Conservation (phyloP, 129 eudicot genomes). For the Calendula officinalis region DNA sequence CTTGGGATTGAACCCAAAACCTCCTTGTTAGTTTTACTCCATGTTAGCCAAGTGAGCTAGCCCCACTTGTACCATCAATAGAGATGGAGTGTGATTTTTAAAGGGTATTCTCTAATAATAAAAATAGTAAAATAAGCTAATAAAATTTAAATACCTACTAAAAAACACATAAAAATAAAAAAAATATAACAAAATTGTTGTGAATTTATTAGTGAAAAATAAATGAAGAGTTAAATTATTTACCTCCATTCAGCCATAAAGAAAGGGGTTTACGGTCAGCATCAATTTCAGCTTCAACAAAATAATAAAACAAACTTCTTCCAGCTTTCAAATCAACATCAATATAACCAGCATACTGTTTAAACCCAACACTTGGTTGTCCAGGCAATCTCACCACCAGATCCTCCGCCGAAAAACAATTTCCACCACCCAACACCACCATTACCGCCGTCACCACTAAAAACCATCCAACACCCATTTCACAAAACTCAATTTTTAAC, state of each 20-base stretch:
- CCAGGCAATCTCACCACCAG: slow-evolving; percentile 79
- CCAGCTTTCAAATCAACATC: slow-evolving; percentile 89
- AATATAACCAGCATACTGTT: slow-evolving; percentile 82
- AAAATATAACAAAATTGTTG: no score
- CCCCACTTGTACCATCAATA: no score
- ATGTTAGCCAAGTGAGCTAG: no score
- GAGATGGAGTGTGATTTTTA: no score
- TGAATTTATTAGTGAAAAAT: not conserved
- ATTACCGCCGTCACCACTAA: slow-evolving; percentile 34
- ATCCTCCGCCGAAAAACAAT: slow-evolving; percentile 85
- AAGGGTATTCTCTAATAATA: no score
- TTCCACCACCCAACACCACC: slow-evolving; percentile 40
- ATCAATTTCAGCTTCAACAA: slow-evolving; percentile 85
- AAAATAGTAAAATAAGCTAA: no score
- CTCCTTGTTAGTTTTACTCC: no score
- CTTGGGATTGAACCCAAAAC: no score
- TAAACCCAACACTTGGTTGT: slow-evolving; percentile 74
- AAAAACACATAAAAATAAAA: no score
- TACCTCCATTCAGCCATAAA: slow-evolving; percentile 99
- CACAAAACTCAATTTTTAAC: slow-evolving; percentile 10
- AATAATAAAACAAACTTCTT: slow-evolving; percentile 89
- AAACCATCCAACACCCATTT: slow-evolving; percentile 45
- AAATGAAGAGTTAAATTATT: not conserved
- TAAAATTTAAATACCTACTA: no score
- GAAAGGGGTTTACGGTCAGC: slow-evolving; percentile 81